A percentile compares a stretch with the other conserved stretches of the same genome.
Evolutionary conservation across 2,329 filamentous ascomycete genomes (phyloP).

Genomic region (Fusarium subglutinans): DNA sequence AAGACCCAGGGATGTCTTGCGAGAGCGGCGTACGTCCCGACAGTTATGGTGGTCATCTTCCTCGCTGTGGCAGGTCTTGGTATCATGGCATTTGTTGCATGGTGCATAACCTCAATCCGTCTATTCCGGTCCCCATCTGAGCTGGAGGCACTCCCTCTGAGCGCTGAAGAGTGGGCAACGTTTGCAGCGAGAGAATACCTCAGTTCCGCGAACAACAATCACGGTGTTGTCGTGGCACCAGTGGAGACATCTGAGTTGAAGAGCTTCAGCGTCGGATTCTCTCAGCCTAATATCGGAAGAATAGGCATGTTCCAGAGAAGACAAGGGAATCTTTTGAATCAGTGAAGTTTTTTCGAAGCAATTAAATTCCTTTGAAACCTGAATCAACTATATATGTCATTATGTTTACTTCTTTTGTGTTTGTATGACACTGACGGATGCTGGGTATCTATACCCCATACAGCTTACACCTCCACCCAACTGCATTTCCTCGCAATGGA

Average conservation of each 20-base stretch:
- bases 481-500: background rate
- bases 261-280: background rate
- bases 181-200: background rate
- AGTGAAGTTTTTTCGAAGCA: background rate
- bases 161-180: background rate
- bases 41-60: background rate
- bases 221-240: background rate
- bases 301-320: background rate
- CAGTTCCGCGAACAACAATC: background rate
- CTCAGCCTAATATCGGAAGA: background rate
- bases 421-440: background rate
- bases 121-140: background rate
- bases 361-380: background rate
- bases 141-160: background rate
- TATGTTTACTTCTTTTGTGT: background rate
- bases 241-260: background rate
- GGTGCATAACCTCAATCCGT: background rate
- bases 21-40: background rate
- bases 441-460: background rate
- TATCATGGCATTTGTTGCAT: background rate
- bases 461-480: constrained; percentile 2
- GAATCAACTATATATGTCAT: background rate
- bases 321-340: background rate
- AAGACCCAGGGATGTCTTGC: background rate
- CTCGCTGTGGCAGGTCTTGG: background rate